Conservation (phyloP, 768 basidiomycete genomes). For the Serendipita indica region DNA sequence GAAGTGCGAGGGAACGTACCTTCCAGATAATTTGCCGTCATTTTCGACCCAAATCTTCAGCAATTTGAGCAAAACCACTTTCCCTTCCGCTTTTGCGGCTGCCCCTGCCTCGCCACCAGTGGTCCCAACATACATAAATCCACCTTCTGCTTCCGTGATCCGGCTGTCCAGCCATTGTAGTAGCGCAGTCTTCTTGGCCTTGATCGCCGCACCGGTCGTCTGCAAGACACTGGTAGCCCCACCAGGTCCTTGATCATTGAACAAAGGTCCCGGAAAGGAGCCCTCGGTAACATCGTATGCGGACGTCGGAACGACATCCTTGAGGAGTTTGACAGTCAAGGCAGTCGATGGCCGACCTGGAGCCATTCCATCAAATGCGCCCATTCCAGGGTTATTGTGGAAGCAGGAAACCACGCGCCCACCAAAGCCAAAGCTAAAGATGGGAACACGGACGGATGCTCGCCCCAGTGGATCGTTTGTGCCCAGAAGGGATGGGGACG, state of each 20-base stretch:
- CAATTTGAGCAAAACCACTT: constrained; percentile 55
- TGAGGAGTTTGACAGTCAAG: constrained; percentile 50
- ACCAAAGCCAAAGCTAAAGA: constrained; percentile 88
- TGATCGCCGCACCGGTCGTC: constrained; percentile 32
- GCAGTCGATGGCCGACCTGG: constrained; percentile 55
- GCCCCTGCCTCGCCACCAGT: constrained; percentile 28
- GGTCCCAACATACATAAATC: constrained; percentile 44
- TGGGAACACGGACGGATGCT: constrained; percentile 54
- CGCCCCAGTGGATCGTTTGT: constrained; percentile 71
- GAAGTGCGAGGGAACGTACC: constrained; percentile 35
- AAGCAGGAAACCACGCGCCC: constrained; percentile 83
- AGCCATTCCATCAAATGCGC: constrained; percentile 55
- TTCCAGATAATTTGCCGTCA: constrained; percentile 75
- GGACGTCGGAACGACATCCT: constrained; percentile 55
- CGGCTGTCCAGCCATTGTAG: constrained; percentile 63
- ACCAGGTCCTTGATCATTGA: constrained; percentile 48
- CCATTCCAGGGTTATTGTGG: constrained; percentile 50
- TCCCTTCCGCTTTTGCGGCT: constrained; percentile 46
- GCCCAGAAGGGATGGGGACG: constrained; percentile 69
- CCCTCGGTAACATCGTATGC: constrained; percentile 38
- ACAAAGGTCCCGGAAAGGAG: constrained; percentile 76
- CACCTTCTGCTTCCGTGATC: constrained; percentile 38
- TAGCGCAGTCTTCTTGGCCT: constrained; percentile 73
- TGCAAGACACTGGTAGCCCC: constrained; percentile 55
- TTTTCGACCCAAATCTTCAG: constrained; percentile 73